Percentiles rank a stretch among this genome's conserved stretches.
phyloP scores from a whole-genome alignment of 1,284 basidiomycete species.

The Irpex sp. region DNA sequence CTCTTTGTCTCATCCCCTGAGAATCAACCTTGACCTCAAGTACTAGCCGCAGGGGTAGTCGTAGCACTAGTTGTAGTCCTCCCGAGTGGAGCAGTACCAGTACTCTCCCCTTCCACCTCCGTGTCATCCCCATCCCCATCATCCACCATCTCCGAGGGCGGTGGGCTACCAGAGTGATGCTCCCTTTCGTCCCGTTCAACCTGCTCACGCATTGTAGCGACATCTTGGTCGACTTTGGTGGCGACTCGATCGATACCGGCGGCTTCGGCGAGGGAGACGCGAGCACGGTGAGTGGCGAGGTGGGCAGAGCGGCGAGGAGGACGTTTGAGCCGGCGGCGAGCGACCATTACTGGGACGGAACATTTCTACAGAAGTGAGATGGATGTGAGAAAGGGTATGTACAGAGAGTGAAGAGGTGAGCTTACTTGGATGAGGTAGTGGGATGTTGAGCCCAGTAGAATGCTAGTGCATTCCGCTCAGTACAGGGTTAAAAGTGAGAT shows the following conservation, averaged over 20 bases:
- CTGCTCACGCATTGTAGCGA: constrained; percentile 65
- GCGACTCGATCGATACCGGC: constrained; percentile 75
- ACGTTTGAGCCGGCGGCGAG: constrained; percentile 53
- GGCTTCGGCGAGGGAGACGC: constrained; percentile 74
- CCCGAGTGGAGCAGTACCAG: constrained; percentile 8
- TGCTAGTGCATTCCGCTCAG: constrained; percentile 42
- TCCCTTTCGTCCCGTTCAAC: constrained; percentile 55
- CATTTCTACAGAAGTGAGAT: constrained; percentile 40
- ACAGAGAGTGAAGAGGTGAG: no score
- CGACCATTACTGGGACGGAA: constrained; percentile 71
- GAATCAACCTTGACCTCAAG: not conserved
- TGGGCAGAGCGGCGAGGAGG: constrained; percentile 37
- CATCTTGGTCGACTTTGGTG: constrained; percentile 66
- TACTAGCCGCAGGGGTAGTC: not conserved
- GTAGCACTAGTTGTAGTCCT: constrained; percentile 8
- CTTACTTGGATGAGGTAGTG: constrained; percentile 90
- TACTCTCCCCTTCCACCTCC: constrained; percentile 25
- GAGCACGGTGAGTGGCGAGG: constrained; percentile 42
- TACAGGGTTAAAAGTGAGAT: not conserved
- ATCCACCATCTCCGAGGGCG: constrained; percentile 33
- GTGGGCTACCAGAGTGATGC: constrained; percentile 4
- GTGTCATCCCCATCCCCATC: constrained; percentile 26
- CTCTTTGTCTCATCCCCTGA: not conserved
- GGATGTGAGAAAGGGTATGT: constrained; percentile 2
- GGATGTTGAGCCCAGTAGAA: constrained; percentile 94